A percentile compares a stretch with the other conserved stretches of the same genome.
phyloP scores from a whole-genome alignment of 257 asterid species.

The Ilex aquifolium region DNA sequence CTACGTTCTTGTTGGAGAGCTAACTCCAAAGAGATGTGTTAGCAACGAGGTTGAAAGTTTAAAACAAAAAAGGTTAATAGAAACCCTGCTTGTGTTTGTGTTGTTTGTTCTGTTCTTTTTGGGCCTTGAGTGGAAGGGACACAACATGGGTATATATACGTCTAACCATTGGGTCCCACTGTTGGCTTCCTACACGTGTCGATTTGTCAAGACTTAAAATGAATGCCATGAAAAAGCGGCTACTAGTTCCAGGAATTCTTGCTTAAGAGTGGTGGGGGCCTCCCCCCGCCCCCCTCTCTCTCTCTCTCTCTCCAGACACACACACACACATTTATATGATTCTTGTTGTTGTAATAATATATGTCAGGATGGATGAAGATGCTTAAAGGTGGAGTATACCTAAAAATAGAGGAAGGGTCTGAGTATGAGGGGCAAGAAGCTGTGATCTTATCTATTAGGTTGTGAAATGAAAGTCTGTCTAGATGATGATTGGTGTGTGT shows the following conservation, averaged over 20 bases:
- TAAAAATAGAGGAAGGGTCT: too few relatives aligned
- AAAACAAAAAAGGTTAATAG: conserved; percentile 3
- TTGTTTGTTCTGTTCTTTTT: conserved; percentile 25
- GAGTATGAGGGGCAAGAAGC: too few relatives aligned
- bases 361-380: too few relatives aligned
- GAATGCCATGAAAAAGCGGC: conserved; percentile 16
- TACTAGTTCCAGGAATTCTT: not conserved
- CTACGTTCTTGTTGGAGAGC: not conserved
- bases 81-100: conserved; percentile 14
- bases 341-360: too few relatives aligned
- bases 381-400: too few relatives aligned
- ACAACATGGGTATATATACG: conserved; percentile 36
- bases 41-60: conserved; percentile 9
- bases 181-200: not conserved
- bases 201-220: conserved; percentile 36
- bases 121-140: conserved; percentile 31
- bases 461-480: not conserved
- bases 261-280: not conserved
- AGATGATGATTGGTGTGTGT: too few relatives aligned
- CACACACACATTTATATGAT: too few relatives aligned
- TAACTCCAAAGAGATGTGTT: conserved; percentile 2
- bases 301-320: not conserved
- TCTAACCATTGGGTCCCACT: conserved; percentile 22
- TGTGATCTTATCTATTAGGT: too few relatives aligned
- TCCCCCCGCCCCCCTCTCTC: not conserved